Conservation (phyloP, 306 rosid species). For the Betula pendula region DNA sequence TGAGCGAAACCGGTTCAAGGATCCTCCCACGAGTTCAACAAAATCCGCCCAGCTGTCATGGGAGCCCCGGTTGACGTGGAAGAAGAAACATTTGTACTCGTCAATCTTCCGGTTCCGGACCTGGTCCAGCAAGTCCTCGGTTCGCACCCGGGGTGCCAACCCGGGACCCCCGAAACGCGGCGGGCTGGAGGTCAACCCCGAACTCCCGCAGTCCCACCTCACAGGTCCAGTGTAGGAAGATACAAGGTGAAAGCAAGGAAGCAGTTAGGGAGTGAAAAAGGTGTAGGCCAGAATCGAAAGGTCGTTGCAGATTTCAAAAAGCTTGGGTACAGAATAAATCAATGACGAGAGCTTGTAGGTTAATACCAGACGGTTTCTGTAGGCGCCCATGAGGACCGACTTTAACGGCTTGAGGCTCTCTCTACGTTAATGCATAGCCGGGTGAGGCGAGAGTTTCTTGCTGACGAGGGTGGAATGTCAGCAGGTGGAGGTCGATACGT, state of each 20-base stretch:
- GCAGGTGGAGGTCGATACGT: slow-evolving; percentile 41
- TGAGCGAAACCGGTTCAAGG: slow-evolving; percentile 32
- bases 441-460: slow-evolving; percentile 8
- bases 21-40: slow-evolving; percentile 49
- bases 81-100: slow-evolving; percentile 41
- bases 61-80: slow-evolving; percentile 33
- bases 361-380: too few species aligned
- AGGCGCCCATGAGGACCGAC: slow-evolving; percentile 23
- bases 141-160: slow-evolving; percentile 35
- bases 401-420: slow-evolving; percentile 31
- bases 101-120: slow-evolving; percentile 35
- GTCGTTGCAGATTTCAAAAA: slow-evolving; percentile 33
- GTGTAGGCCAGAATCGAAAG: slow-evolving; percentile 34
- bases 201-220: slow-evolving; percentile 47
- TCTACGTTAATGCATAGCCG: slow-evolving; percentile 26
- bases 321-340: slow-evolving; percentile 54
- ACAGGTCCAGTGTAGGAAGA: slow-evolving; percentile 40
- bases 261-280: slow-evolving; percentile 37
- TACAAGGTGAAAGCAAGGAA: slow-evolving; percentile 37
- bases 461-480: slow-evolving; percentile 17
- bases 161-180: slow-evolving; percentile 43
- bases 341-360: slow-evolving; percentile 34
- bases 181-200: slow-evolving; percentile 49
- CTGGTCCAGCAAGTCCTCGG: slow-evolving; percentile 43
- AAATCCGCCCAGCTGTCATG: slow-evolving; percentile 32